Evolutionary conservation across 148 eudicot species (phyloP).

Genomic region (Mesembryanthemum crystallinum): DNA sequence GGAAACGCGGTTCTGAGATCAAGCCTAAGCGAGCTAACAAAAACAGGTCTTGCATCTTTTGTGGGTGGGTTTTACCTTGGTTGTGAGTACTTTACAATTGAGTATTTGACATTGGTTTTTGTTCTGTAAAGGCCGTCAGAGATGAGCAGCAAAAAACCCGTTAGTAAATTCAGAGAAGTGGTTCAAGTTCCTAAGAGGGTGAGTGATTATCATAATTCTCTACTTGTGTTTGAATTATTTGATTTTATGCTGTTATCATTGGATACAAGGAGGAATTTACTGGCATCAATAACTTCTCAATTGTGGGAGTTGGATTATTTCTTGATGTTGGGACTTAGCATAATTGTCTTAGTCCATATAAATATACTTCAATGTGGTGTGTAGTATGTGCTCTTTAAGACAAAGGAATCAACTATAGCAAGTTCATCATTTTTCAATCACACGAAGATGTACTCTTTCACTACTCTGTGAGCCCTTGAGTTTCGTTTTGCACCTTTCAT

Average conservation of each 20-base stretch:
- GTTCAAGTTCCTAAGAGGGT: conserved; percentile 89
- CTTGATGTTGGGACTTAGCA: background rate
- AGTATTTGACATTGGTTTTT: background rate
- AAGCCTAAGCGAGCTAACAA: conserved; percentile 68
- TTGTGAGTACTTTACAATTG: conserved; percentile 4
- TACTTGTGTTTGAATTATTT: background rate
- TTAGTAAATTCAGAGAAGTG: conserved; percentile 76
- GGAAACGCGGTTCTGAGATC: conserved; percentile 40
- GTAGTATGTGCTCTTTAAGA: background rate
- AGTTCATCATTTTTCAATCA: background rate
- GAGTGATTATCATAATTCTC: conserved; percentile 15
- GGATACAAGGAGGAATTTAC: background rate
- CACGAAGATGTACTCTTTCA: background rate
- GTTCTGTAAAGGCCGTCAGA: conserved; percentile 73
- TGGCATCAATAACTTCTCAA: no score
- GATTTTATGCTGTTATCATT: background rate
- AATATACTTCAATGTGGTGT: background rate
- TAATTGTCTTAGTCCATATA: background rate
- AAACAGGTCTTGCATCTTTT: conserved; percentile 48
- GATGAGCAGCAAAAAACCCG: conserved; percentile 79
- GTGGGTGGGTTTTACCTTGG: background rate
- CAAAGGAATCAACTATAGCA: background rate
- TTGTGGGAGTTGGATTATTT: background rate
- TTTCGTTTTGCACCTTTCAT: background rate
- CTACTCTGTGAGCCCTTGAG: background rate